Percentiles rank a stretch among this genome's conserved stretches.
phyloP scores from a whole-genome alignment of 495 filamentous ascomycete species.

The Aspergillus baeticus region DNA sequence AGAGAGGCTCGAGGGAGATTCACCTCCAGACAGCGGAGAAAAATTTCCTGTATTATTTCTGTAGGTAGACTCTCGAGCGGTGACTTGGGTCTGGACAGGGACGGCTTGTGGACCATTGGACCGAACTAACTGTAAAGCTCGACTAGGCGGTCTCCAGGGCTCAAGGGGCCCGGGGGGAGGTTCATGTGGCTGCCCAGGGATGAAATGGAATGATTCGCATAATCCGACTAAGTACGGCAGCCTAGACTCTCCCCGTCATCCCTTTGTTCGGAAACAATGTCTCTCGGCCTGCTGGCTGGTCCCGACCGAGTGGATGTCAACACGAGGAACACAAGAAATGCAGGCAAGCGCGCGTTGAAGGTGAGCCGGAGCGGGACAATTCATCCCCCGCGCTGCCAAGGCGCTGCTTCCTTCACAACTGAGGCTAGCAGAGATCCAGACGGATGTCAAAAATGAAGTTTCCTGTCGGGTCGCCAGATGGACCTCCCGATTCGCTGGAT shows the following conservation, averaged over 20 bases:
- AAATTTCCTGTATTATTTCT: slow-evolving; percentile 53
- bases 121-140: slow-evolving; percentile 6
- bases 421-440: too few relatives aligned
- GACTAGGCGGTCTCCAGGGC: slow-evolving; percentile 1
- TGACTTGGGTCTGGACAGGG: slow-evolving; percentile 20
- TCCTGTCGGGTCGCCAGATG: too few relatives aligned
- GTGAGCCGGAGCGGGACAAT: slow-evolving; percentile 1
- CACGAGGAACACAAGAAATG: not conserved
- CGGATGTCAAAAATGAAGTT: too few relatives aligned
- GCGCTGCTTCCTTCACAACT: not conserved
- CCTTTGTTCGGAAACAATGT: not conserved
- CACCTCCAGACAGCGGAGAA: slow-evolving; percentile 48
- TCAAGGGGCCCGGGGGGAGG: not conserved
- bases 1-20: slow-evolving; percentile 49
- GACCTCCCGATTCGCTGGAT: too few relatives aligned
- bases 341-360: not conserved
- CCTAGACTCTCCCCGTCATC: not conserved
- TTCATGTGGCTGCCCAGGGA: slow-evolving; percentile 7
- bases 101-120: slow-evolving; percentile 18
- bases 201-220: not conserved
- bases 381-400: not conserved
- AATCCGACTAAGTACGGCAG: not conserved
- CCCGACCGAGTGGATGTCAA: not conserved
- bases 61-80: slow-evolving; percentile 50
- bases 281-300: not conserved